A percentile compares a stretch with the other conserved stretches of the same genome.
phyloP scores from a whole-genome alignment of 2,329 filamentous ascomycete species.

The Botryosphaeria dothidea region DNA sequence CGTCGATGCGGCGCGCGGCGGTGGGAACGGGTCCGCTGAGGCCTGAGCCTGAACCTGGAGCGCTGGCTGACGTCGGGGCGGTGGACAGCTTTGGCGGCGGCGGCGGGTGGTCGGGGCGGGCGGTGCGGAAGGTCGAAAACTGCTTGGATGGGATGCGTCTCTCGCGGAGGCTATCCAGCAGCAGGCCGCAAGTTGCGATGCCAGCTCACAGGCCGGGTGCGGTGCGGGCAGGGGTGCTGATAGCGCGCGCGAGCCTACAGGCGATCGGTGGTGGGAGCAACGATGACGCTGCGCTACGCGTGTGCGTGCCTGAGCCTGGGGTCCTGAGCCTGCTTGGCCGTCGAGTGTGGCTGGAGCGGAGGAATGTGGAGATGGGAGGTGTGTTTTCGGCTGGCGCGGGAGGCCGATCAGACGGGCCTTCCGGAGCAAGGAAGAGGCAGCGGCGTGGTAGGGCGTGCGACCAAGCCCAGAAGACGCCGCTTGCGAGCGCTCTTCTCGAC shows the following conservation, averaged over 20 bases:
- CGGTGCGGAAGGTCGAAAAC: conserved; percentile 13
- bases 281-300: conserved; percentile 8
- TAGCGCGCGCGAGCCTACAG: conserved; percentile 16
- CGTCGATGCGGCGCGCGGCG: conserved; percentile 4
- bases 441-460: conserved; percentile 1
- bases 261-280: conserved; percentile 5
- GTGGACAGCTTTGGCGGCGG: background rate
- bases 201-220: conserved; percentile 5
- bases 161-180: conserved; percentile 1
- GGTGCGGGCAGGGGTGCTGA: conserved; percentile 12
- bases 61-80: conserved; percentile 4
- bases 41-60: background rate
- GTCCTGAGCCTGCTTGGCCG: conserved; percentile 7
- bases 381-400: conserved; percentile 15
- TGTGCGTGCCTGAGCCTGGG: conserved; percentile 6
- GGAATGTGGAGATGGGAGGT: conserved; percentile 4
- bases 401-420: conserved; percentile 12
- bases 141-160: conserved; percentile 9
- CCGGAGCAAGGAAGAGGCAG: conserved; percentile 10
- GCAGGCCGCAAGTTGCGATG: background rate
- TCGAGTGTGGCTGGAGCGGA: background rate
- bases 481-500: background rate
- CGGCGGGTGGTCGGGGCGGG: background rate
- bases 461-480: background rate
- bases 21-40: background rate